Percentiles rank a stretch among this genome's conserved stretches.
These are phyloP conservation scores for Penicillium glabrum DNA, from an alignment of 2,329 filamentous ascomycete species.

Conservation along the genomic window DNA sequence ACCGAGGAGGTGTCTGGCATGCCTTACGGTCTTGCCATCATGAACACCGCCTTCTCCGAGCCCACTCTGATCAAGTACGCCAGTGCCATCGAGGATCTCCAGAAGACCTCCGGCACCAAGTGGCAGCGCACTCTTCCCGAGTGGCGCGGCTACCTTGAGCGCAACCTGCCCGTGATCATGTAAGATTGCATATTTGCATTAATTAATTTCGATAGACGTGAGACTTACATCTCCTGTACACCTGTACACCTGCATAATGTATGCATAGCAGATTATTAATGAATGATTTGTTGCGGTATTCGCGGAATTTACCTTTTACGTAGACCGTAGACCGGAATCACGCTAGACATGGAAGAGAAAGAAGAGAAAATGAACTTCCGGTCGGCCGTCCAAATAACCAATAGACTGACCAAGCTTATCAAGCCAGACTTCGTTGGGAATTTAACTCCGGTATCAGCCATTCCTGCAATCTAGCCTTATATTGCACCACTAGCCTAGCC, in stretches of 20 bases:
- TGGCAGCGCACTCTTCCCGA: slow-evolving; percentile 52
- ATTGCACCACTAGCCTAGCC: neutral
- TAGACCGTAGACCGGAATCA: neutral
- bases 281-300: neutral
- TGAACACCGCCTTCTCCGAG: slow-evolving; percentile 64
- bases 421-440: neutral
- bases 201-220: neutral
- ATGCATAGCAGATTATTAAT: slow-evolving; percentile 5
- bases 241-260: slow-evolving; percentile 7
- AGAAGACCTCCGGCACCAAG: slow-evolving; percentile 42
- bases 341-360: neutral
- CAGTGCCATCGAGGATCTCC: slow-evolving; percentile 63
- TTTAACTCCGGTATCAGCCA: neutral
- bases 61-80: slow-evolving; percentile 58
- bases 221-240: slow-evolving; percentile 5
- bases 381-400: neutral
- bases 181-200: slow-evolving; percentile 4
- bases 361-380: neutral
- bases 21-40: slow-evolving; percentile 61
- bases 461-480: neutral
- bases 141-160: slow-evolving; percentile 54
- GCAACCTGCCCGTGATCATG: slow-evolving; percentile 37
- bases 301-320: neutral
- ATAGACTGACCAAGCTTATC: neutral
- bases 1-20: slow-evolving; percentile 55